phyloP scores from a whole-genome alignment of 176 grass and related monocot species.

The Panicum miliaceum region DNA sequence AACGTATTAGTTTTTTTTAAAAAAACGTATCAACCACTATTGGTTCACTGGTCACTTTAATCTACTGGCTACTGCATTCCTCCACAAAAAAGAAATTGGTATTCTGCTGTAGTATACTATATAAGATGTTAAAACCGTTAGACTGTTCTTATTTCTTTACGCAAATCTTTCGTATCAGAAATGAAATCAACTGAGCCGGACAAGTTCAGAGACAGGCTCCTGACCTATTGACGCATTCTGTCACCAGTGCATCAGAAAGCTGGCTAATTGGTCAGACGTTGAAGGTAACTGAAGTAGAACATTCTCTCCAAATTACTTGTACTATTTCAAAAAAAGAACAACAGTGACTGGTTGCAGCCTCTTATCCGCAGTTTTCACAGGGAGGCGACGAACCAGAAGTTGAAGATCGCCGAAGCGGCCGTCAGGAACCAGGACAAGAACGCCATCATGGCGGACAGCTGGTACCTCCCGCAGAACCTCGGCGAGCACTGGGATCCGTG shows the following conservation, averaged over 20 bases:
- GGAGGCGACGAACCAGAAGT: slow-evolving; percentile 80
- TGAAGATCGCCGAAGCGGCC: slow-evolving; percentile 75
- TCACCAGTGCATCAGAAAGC: background rate
- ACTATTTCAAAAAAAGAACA: background rate
- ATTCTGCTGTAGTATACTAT: too few species aligned
- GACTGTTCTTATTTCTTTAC: background rate
- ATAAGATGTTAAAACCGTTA: too few species aligned
- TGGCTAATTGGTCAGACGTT: background rate
- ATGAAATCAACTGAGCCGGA: background rate
- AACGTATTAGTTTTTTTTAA: too few species aligned
- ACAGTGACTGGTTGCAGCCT: background rate
- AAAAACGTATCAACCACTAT: too few species aligned
- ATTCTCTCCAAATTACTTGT: background rate
- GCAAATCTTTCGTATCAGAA: background rate
- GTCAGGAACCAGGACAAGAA: slow-evolving; percentile 88
- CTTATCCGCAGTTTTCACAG: background rate
- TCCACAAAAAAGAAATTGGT: too few species aligned
- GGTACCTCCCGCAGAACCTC: slow-evolving; percentile 74
- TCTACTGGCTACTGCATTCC: too few species aligned
- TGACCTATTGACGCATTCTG: background rate
- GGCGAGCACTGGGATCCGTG: slow-evolving; percentile 60
- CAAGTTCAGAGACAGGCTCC: background rate
- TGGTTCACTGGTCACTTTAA: too few species aligned
- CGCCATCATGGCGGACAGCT: slow-evolving; percentile 77
- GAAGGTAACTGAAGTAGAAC: background rate